Base-by-base conservation (phyloP, 768 basidiomycete genomes). In the Xerocomellus intermedius region DNA sequence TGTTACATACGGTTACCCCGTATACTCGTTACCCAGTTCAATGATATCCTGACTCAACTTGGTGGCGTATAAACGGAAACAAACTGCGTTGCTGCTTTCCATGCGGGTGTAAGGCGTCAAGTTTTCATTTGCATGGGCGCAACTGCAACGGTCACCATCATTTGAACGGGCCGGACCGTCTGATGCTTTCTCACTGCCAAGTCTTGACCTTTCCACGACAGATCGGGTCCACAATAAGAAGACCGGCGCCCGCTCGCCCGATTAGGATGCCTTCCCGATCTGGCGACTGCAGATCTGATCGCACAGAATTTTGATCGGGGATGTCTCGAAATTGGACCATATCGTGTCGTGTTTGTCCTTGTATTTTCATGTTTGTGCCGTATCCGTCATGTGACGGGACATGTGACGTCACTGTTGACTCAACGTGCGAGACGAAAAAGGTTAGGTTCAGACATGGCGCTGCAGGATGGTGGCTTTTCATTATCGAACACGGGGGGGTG, bases 1-100 rank as follows among this genome's bases (percentile, higher is more conserved):
- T 65, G 65, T 67, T 60, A 58, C 65, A 71, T 73, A 58, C 69
- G 69, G 71, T 69, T 71, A 71, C 71, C 71, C 70, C 71, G 69
- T 73, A 73, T 58, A 71, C 58, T 56, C 49, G 58, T 73, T 69
- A 69, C 69, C 69, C 67, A 57, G 64, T 63, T 60, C 60, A 58
- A 65, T 63, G 69, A 72, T 70, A 72, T 70, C 64, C 71, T 54
- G 56, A 54, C 64, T 62, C 61, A 52, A 60, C 46, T 63, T 58
- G 64, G 55, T 59, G 58, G 58, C 42, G 60, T 49, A 42, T 45
- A 35, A 59, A 57, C 54, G 58, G 54, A 47, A 49, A 50, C 56
- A 56, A 44, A 43, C 8, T 35, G 60, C 36, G 38, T 22, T 51
- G 56, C 42, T 55, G 60, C 46, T 44, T 54, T 61, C 32, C 41